Conservation (phyloP, 305 asterid genomes). For the Andrographis paniculata region DNA sequence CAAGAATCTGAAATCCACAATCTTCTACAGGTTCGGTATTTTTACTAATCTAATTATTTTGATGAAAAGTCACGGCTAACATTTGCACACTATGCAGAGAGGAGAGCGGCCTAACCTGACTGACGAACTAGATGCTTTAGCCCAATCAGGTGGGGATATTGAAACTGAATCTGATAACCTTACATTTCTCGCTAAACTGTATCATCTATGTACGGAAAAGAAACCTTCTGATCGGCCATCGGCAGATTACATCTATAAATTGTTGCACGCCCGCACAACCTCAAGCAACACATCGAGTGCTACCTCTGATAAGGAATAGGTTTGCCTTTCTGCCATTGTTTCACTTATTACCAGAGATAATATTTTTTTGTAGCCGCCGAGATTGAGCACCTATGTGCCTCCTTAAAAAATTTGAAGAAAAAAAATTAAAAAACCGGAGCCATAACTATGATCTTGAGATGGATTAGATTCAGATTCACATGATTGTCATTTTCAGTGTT, state of each 20-base stretch:
- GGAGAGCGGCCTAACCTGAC: conserved; percentile 36
- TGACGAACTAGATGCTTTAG: conserved; percentile 35
- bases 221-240: conserved; percentile 68
- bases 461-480: too few species aligned
- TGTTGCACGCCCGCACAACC: conserved; percentile 34
- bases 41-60: neutral
- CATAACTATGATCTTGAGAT: too few species aligned
- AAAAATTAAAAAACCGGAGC: too few species aligned
- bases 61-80: too few species aligned
- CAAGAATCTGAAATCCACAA: conserved; percentile 59
- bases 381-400: too few species aligned
- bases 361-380: too few species aligned
- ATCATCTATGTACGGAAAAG: conserved; percentile 46
- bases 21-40: conserved; percentile 46
- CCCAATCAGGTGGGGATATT: conserved; percentile 24
- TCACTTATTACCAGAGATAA: too few species aligned
- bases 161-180: conserved; percentile 29
- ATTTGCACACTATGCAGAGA: conserved; percentile 24
- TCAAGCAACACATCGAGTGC: conserved; percentile 21
- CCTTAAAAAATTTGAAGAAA: too few species aligned
- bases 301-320: conserved; percentile 29
- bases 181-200: conserved; percentile 34
- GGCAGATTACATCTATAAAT: conserved; percentile 32
- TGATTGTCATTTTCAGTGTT: too few species aligned
- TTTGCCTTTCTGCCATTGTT: neutral